phyloP scores from a whole-genome alignment of 352 stramenopile genomes.

The Phytophthora constricta region DNA sequence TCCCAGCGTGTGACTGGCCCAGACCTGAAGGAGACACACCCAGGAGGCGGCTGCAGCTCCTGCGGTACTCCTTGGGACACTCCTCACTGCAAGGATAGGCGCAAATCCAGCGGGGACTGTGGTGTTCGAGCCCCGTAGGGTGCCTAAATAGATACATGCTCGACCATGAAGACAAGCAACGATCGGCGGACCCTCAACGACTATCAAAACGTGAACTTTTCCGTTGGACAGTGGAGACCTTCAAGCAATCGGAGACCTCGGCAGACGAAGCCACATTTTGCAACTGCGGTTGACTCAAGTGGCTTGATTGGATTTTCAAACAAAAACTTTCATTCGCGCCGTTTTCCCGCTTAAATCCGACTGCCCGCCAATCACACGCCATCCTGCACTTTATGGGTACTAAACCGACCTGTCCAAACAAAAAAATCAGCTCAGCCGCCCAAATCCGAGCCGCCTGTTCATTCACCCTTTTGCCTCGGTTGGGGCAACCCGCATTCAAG shows the following conservation, averaged over 20 bases:
- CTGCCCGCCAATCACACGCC: no score
- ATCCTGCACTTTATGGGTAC: no score
- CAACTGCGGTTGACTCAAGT: neutral
- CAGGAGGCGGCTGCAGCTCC: neutral
- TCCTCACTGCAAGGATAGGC: neutral
- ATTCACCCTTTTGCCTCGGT: conserved; percentile 15
- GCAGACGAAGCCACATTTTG: neutral
- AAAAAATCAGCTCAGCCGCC: conserved; percentile 26
- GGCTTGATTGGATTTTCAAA: neutral
- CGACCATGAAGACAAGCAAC: neutral
- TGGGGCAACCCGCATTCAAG: no score
- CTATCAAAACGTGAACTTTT: neutral
- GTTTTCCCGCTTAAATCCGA: no score
- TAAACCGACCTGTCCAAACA: conserved; percentile 6
- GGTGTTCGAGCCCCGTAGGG: neutral
- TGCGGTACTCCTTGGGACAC: conserved; percentile 15
- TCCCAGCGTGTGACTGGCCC: neutral
- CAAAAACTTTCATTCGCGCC: no score
- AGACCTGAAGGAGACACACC: neutral
- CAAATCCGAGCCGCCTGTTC: neutral
- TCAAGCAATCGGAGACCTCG: neutral
- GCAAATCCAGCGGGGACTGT: neutral
- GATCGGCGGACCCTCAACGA: neutral
- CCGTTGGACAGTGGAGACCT: neutral
- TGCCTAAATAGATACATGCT: neutral